A percentile compares a stretch with the other conserved stretches of the same genome.
phyloP scores from a whole-genome alignment of 2,329 filamentous ascomycete species.

The Alternaria longipes region DNA sequence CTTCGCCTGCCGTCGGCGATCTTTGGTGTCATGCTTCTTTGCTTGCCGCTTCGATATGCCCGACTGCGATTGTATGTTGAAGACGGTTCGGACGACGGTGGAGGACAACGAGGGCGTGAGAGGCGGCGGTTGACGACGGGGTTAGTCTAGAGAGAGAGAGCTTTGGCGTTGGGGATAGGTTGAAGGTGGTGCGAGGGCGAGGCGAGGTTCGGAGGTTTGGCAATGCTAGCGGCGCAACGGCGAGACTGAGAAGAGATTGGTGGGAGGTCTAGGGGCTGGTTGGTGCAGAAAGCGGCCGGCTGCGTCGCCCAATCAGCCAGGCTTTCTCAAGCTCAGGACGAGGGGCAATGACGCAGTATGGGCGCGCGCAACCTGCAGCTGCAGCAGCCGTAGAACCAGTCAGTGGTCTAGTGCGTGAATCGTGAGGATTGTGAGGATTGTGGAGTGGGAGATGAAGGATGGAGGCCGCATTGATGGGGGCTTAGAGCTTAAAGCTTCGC shows the following conservation, averaged over 20 bases:
- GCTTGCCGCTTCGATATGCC: conserved; percentile 2
- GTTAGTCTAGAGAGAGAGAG: not conserved
- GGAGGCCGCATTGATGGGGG: not conserved
- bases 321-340: conserved; percentile 5
- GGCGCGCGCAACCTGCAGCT: not conserved
- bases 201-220: not conserved
- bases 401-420: not conserved
- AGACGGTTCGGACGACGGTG: not conserved
- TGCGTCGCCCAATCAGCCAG: conserved; percentile 3
- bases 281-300: not conserved
- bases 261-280: no score
- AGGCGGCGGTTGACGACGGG: not conserved
- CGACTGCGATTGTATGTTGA: conserved; percentile 5
- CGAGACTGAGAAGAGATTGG: not conserved
- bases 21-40: conserved; percentile 6
- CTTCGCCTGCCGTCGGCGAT: not conserved
- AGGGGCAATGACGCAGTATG: not conserved
- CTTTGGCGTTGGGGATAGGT: not conserved
- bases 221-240: no score
- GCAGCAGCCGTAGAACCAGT: not conserved
- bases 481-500: no score
- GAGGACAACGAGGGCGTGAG: not conserved
- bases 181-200: not conserved
- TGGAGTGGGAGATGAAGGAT: not conserved
- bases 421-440: not conserved